These are phyloP conservation scores for Penicillium hesseltinei DNA, from an alignment of 2,329 filamentous ascomycete species.

Conservation along the genomic window DNA sequence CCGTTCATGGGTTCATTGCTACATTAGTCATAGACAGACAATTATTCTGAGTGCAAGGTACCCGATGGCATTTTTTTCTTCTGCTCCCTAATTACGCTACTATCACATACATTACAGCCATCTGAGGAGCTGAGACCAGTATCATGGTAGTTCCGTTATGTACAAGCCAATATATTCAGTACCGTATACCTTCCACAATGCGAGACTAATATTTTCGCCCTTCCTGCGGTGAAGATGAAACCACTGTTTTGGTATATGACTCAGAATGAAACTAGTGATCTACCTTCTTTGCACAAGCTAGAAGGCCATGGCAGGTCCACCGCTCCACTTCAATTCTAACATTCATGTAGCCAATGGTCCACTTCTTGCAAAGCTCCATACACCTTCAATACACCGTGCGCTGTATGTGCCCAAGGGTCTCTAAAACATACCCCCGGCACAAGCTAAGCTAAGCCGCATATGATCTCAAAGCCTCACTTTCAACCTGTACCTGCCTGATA, in stretches of 20 bases:
- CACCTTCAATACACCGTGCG: background rate
- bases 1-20: background rate
- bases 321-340: background rate
- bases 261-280: conserved; percentile 9
- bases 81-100: background rate
- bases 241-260: conserved; percentile 1
- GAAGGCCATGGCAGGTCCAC: conserved; percentile 9
- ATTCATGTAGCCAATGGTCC: background rate
- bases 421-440: background rate
- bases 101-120: background rate
- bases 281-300: conserved; percentile 8
- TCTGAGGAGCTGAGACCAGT: background rate
- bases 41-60: background rate
- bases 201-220: background rate
- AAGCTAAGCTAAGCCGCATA: conserved; percentile 5
- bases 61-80: background rate
- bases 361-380: conserved; percentile 1
- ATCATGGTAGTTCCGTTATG: background rate
- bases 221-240: conserved; percentile 8
- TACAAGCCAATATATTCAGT: no score
- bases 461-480: conserved; percentile 14
- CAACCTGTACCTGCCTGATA: conserved; percentile 9
- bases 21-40: conserved; percentile 3
- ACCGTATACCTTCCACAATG: background rate
- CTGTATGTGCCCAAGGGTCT: conserved; percentile 7